These are phyloP conservation scores for Tagetes erecta DNA, from an alignment of 129 eudicot species.

Conservation along the genomic window DNA sequence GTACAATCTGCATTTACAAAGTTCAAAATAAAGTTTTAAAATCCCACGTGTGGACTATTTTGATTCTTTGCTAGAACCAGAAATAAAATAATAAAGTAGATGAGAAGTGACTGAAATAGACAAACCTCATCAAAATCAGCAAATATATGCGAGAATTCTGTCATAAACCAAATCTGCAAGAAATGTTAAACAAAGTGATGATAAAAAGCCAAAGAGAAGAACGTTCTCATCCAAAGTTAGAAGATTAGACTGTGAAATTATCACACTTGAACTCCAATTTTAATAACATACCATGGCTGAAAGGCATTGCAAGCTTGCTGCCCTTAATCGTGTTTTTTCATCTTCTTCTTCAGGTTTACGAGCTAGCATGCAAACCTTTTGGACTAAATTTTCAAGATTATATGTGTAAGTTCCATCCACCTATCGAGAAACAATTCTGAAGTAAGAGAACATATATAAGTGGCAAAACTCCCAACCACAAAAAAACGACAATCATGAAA, in stretches of 20 bases:
- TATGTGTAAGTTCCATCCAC: constrained; percentile 85
- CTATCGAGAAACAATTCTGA: constrained; percentile 36
- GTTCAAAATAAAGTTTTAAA: not conserved
- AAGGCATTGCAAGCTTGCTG: constrained; percentile 94
- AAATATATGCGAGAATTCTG: constrained; percentile 83
- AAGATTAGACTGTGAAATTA: constrained; percentile 5
- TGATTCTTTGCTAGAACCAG: not conserved
- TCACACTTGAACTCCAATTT: constrained; percentile 8
- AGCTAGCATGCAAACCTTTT: constrained; percentile 65
- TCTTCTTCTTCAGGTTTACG: constrained; percentile 56
- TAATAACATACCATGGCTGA: constrained; percentile 80
- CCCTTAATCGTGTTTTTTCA: constrained; percentile 60
- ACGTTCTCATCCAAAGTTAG: not conserved
- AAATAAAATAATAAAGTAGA: not conserved
- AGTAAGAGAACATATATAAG: constrained; percentile 18
- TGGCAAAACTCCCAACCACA: not conserved
- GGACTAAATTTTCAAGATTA: constrained; percentile 71
- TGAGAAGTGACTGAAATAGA: constrained; percentile 13
- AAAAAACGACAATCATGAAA: not conserved
- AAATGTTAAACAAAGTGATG: not conserved
- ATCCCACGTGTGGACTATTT: not conserved
- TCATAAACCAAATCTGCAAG: constrained; percentile 95
- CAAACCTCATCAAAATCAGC: constrained; percentile 70
- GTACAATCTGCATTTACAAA: constrained; percentile 56
- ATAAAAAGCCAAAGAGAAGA: not conserved